Conservation (phyloP, 2,329 filamentous ascomycete species). For the Botryotinia calthae region DNA sequence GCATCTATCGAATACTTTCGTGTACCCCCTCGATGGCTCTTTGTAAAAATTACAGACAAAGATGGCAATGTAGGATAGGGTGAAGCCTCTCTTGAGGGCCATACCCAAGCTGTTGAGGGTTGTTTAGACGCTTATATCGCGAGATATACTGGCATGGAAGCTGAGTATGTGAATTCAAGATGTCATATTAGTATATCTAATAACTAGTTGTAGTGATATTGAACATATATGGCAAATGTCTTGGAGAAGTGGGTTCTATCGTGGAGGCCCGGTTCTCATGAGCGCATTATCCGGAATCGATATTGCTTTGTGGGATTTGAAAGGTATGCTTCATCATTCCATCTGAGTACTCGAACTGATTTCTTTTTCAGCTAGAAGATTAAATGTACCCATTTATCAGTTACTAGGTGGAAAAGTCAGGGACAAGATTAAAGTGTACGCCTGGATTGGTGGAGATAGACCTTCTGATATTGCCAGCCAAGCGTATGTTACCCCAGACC, state of each 20-base stretch:
- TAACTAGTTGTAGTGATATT: conserved; percentile 56
- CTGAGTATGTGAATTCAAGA: conserved; percentile 52
- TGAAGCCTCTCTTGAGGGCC: conserved; percentile 71
- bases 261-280: conserved; percentile 78
- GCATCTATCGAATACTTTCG: conserved; percentile 69
- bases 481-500: conserved; percentile 46
- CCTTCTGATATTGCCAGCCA: conserved; percentile 63
- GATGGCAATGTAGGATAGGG: conserved; percentile 67
- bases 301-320: conserved; percentile 78
- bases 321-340: conserved; percentile 43
- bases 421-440: conserved; percentile 68
- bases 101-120: conserved; percentile 71
- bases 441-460: conserved; percentile 75
- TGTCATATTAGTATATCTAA: not conserved
- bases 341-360: not conserved
- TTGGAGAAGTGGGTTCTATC: conserved; percentile 71
- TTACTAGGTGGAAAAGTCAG: conserved; percentile 73
- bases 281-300: conserved; percentile 74
- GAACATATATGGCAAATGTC: conserved; percentile 77
- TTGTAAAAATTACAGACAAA: conserved; percentile 72
- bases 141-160: conserved; percentile 64
- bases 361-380: conserved; percentile 46
- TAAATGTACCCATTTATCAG: conserved; percentile 68
- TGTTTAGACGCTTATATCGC: conserved; percentile 65
- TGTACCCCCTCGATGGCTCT: conserved; percentile 72